Conservation (phyloP, 495 filamentous ascomycete genomes). For the Staphylotrichum longicolle region DNA sequence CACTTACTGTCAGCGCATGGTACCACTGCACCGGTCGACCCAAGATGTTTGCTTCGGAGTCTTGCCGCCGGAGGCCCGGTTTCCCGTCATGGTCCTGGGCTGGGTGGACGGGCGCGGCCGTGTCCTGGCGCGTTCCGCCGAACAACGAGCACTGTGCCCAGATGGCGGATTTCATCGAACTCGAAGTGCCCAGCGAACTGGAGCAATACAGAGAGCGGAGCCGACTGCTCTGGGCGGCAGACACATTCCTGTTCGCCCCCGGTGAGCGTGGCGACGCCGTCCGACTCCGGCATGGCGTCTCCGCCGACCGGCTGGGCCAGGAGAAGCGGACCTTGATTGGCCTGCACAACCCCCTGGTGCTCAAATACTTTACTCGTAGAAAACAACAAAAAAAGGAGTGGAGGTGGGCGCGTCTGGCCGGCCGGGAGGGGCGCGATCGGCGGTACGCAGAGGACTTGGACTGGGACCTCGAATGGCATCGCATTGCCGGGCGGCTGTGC, state of each 20-base stretch:
- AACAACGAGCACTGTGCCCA: background rate
- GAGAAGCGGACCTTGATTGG: background rate
- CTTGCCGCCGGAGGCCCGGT: background rate
- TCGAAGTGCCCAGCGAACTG: background rate
- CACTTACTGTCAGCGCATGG: background rate
- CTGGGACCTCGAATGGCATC: background rate
- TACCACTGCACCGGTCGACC: background rate
- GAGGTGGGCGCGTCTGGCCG: background rate
- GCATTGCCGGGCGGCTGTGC: background rate
- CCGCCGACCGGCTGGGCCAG: background rate
- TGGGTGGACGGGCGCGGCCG: background rate
- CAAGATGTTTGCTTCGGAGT: background rate
- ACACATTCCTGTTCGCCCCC: background rate
- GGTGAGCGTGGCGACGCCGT: background rate
- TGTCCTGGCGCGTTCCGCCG: background rate
- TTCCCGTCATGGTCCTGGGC: background rate
- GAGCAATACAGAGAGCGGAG: background rate
- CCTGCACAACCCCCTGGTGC: background rate
- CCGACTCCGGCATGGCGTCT: background rate
- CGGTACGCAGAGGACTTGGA: background rate
- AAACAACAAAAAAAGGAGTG: background rate
- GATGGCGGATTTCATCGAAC: background rate
- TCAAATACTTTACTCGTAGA: background rate
- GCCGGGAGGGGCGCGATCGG: background rate
- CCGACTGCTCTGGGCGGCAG: background rate